Percentiles rank a stretch among this genome's conserved stretches.
Evolutionary conservation across 805 yeast species (phyloP).

Genomic region (Zygosaccharomyces gambellarensis): DNA sequence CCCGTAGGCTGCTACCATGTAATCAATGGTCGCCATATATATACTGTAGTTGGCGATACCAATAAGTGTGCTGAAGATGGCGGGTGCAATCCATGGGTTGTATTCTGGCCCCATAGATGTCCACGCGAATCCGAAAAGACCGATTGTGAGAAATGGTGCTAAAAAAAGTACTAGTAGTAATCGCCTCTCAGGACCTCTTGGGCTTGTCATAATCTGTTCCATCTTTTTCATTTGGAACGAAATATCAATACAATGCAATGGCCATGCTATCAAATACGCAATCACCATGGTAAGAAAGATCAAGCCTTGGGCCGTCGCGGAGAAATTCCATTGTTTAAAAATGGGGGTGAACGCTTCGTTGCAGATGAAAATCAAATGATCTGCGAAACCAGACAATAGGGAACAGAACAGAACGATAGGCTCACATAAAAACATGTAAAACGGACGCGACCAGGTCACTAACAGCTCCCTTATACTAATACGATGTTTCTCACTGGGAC

Average conservation of each 20-base stretch:
- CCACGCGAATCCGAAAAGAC: slow-evolving; percentile 10
- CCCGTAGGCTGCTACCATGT: slow-evolving; percentile 11
- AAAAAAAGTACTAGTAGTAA: slow-evolving; percentile 3
- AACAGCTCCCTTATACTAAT: background rate
- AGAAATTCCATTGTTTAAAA: slow-evolving; percentile 9
- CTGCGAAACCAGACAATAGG: slow-evolving; percentile 9
- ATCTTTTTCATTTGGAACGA: background rate
- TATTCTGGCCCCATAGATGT: slow-evolving; percentile 9
- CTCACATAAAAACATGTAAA: slow-evolving; percentile 9
- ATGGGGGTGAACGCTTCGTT: slow-evolving; percentile 9
- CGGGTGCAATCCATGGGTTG: slow-evolving; percentile 11
- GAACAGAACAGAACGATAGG: slow-evolving; percentile 9
- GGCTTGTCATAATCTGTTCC: slow-evolving; percentile 4
- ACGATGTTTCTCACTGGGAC: slow-evolving; percentile 5
- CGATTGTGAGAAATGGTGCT: slow-evolving; percentile 7
- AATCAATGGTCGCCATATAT: slow-evolving; percentile 9
- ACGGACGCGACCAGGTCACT: slow-evolving; percentile 8
- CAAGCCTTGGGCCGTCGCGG: slow-evolving; percentile 6
- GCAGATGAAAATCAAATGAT: slow-evolving; percentile 10
- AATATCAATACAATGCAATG: slow-evolving; percentile 2
- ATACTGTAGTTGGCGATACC: slow-evolving; percentile 10
- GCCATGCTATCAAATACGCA: slow-evolving; percentile 5
- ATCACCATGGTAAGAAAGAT: slow-evolving; percentile 7
- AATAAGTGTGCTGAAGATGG: slow-evolving; percentile 8
- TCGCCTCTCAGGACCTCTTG: slow-evolving; percentile 9